These are phyloP conservation scores for Misopates orontium DNA, from an alignment of 257 asterid species.

Conservation along the genomic window DNA sequence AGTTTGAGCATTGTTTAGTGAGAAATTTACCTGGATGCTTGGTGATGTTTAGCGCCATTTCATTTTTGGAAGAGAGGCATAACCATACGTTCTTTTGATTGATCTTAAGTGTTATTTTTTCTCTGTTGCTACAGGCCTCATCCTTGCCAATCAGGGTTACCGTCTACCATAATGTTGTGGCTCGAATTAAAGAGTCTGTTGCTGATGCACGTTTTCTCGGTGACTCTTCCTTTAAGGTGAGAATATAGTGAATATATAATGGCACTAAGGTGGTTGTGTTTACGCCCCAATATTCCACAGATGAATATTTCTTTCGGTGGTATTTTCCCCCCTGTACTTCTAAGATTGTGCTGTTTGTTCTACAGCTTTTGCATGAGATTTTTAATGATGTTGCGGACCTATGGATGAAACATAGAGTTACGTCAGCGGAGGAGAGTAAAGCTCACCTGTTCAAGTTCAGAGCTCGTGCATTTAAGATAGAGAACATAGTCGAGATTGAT, in stretches of 20 bases:
- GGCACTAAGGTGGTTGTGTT: not conserved
- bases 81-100: not conserved
- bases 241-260: constrained; percentile 22
- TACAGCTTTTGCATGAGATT: constrained; percentile 61
- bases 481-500: constrained; percentile 70
- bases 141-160: constrained; percentile 52
- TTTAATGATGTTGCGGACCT: constrained; percentile 60
- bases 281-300: not conserved
- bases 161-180: constrained; percentile 58
- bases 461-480: constrained; percentile 72
- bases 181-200: constrained; percentile 53
- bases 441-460: constrained; percentile 70
- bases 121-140: constrained; percentile 40
- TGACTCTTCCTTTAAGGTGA: constrained; percentile 55
- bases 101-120: not conserved
- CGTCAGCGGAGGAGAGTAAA: constrained; percentile 45
- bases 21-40: not conserved
- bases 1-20: too few species aligned
- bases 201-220: constrained; percentile 65
- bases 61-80: not conserved
- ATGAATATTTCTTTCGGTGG: not conserved
- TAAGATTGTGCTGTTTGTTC: constrained; percentile 24
- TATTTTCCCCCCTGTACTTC: constrained; percentile 20
- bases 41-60: not conserved
- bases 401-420: constrained; percentile 70